These are phyloP conservation scores for Fusarium sp. DNA, from an alignment of 2,329 filamentous ascomycete genomes.

Conservation along the genomic window DNA sequence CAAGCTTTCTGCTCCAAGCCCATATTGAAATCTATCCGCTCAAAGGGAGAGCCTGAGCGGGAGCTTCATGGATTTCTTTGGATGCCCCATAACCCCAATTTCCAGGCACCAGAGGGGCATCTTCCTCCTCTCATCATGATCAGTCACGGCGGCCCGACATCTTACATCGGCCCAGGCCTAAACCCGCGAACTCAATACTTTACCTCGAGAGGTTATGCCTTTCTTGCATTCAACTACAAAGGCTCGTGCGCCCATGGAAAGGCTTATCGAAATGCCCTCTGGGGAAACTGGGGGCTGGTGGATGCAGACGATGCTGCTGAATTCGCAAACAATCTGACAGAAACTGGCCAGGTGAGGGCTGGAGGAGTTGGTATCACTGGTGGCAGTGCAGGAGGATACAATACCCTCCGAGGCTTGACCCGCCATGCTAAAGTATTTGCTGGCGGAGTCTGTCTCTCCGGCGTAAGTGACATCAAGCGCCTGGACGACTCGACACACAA, in stretches of 20 bases:
- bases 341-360: conserved; percentile 52
- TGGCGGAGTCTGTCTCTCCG: conserved; percentile 62
- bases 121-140: conserved; percentile 63
- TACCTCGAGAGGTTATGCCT: conserved; percentile 66
- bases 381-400: conserved; percentile 66
- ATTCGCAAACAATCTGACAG: conserved; percentile 57
- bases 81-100: conserved; percentile 62
- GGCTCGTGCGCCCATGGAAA: conserved; percentile 65
- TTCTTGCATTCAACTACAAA: conserved; percentile 63
- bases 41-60: conserved; percentile 47
- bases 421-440: conserved; percentile 61
- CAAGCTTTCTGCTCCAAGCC: conserved; percentile 54
- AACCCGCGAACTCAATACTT: conserved; percentile 63
- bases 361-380: conserved; percentile 62
- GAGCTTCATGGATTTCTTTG: conserved; percentile 61
- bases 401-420: conserved; percentile 62
- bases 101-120: conserved; percentile 51
- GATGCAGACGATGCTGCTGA: conserved; percentile 65
- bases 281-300: conserved; percentile 62
- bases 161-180: conserved; percentile 58
- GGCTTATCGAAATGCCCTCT: conserved; percentile 62
- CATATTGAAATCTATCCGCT: conserved; percentile 49
- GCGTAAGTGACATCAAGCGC: conserved; percentile 63
- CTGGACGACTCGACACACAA: conserved; percentile 65
- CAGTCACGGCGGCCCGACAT: conserved; percentile 66